A percentile compares a stretch with the other conserved stretches of the same genome.
phyloP scores from a whole-genome alignment of 169 alveolate species.

The Babesia caballi region DNA sequence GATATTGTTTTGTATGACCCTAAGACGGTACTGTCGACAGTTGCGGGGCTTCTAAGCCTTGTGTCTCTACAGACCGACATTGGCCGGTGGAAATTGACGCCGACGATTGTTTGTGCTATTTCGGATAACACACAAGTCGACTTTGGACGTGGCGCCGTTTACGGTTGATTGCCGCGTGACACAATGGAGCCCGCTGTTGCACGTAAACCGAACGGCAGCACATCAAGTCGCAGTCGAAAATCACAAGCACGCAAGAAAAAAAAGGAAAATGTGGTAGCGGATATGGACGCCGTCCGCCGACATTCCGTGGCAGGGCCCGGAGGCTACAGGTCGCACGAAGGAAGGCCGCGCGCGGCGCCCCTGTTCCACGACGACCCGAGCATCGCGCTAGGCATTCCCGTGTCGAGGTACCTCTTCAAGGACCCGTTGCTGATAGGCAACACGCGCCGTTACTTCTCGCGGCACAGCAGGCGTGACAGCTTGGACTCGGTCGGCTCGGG shows the following conservation, averaged over 20 bases:
- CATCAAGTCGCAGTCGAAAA: not conserved
- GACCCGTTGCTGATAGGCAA: not conserved
- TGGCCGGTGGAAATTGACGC: no score
- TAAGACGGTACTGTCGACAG: no score
- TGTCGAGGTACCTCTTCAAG: not conserved
- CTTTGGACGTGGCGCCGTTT: not conserved
- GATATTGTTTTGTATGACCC: no score
- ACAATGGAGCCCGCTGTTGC: no score
- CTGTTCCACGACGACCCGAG: not conserved
- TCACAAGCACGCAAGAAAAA: not conserved
- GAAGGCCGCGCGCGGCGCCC: not conserved
- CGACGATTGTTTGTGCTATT: no score
- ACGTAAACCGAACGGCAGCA: not conserved
- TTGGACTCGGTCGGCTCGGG: no score
- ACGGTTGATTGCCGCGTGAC: no score
- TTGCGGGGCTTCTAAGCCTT: no score
- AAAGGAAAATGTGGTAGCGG: not conserved
- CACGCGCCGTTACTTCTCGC: not conserved
- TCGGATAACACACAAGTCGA: not conserved
- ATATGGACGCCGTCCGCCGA: not conserved
- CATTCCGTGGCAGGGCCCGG: not conserved
- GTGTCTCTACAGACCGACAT: no score
- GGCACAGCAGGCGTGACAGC: slow-evolving; percentile 5
- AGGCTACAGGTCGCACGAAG: slow-evolving; percentile 1
- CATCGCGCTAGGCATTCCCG: not conserved